A percentile compares a stretch with the other conserved stretches of the same genome.
phyloP scores from a whole-genome alignment of 108 stramenopile species.

The Bacterosira constricta region DNA sequence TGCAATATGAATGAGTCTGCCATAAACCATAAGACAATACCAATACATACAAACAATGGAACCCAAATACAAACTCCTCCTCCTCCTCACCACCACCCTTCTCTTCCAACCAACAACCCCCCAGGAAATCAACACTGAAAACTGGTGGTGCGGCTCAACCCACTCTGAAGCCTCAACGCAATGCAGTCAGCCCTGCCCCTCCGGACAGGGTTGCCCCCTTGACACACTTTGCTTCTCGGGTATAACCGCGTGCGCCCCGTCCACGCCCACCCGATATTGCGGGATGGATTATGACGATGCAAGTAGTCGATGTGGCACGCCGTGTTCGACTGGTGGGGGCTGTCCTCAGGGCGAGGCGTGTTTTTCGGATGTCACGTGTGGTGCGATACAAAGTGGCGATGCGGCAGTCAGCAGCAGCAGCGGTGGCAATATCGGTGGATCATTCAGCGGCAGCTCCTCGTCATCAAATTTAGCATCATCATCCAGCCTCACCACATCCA shows the following conservation, averaged over 20 bases:
- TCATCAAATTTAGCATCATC: neutral
- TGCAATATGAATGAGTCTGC: too few relatives aligned
- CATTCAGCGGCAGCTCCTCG: neutral
- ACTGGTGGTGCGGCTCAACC: slow-evolving; percentile 7
- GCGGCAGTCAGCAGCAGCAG: neutral
- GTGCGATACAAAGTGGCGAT: too few relatives aligned
- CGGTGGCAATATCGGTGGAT: neutral
- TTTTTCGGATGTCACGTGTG: neutral
- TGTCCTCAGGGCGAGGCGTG: slow-evolving; percentile 17
- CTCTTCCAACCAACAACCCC: neutral
- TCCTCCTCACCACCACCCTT: neutral
- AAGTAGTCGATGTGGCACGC: neutral
- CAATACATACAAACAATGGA: too few relatives aligned
- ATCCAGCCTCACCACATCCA: neutral
- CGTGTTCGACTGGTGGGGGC: slow-evolving; percentile 3
- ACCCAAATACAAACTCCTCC: neutral
- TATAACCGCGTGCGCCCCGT: neutral
- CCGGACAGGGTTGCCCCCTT: slow-evolving; percentile 4
- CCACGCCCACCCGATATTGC: slow-evolving; percentile 4
- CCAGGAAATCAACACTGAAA: neutral
- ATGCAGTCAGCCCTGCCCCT: slow-evolving; percentile 13
- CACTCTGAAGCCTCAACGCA: neutral
- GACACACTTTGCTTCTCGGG: slow-evolving; percentile 20
- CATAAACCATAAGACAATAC: too few relatives aligned
- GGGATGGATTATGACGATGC: slow-evolving; percentile 16